Base-by-base conservation (phyloP, 257 asterid species). In the Fraxinus excelsior region DNA sequence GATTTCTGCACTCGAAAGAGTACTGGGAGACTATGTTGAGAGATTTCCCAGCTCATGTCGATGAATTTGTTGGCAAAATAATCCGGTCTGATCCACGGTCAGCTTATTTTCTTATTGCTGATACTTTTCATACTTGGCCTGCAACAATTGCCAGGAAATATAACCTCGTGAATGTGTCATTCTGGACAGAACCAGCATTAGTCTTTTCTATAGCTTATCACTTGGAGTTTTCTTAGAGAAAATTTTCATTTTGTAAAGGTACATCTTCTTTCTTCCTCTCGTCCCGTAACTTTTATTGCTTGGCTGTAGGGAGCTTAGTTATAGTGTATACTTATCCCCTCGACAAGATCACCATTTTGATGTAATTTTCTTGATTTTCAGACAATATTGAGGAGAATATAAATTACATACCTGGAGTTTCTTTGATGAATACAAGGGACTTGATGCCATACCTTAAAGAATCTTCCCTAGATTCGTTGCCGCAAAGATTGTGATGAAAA, bases 391-490 rank as follows among this genome's bases (percentile, higher is more conserved):
- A 83, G 80, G 95, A 90, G 79, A 86, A 75, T 4, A 88, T 90
- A 68, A 75, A 84, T 25, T 91, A 90, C 77, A 68, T 91, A 25
- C 94, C 95, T 5, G 97, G 96, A 21, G 88, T 92, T 23, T 29
- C 81, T 42, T 85, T 89, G 16, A 76, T 88, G 40, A 85, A 82
- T 74, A 86, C 87, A 21, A 86, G 75, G 51, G 93, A 92, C 40
- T 62, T 92, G 70, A 86, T 83, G 88, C 72, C 94, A 1, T 85
- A 77, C 76, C 84, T 88, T 5, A 80, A 70, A 76, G 75, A 81
- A 28, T 82, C 82, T 18, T 80, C 80, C 65, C 7, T n/a, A 26
- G 83, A 79, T 65, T 62, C 74, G 31, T 14, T 79, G 44, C 71
- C 79, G 51, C 84, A 84, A 53, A 81, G 26, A 73, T 81, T 4